phyloP scores from a whole-genome alignment of 2,329 filamentous ascomycete genomes.

The Cladosporium sphaerospermum region DNA sequence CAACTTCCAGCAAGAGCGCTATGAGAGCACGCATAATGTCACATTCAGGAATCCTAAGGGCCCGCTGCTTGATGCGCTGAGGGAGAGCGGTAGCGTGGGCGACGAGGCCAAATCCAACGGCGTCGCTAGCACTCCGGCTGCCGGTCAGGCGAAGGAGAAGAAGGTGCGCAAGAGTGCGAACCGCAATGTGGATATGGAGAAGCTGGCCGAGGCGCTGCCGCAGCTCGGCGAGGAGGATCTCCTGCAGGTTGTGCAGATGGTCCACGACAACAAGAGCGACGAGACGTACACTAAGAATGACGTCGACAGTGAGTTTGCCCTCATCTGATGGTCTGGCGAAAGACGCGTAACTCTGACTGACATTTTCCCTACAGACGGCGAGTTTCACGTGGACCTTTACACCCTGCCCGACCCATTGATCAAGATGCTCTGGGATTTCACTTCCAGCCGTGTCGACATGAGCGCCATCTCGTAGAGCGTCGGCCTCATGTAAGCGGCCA shows the following conservation, averaged over 20 bases:
- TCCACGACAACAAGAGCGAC: constrained; percentile 91
- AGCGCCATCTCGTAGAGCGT: constrained; percentile 8
- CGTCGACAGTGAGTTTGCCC: constrained; percentile 67
- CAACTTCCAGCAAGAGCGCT: constrained; percentile 76
- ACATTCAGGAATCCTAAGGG: constrained; percentile 90
- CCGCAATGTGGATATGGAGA: constrained; percentile 76
- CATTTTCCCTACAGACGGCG: constrained; percentile 58
- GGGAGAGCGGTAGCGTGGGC: constrained; percentile 72
- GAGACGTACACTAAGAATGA: constrained; percentile 98
- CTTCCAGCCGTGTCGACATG: constrained; percentile 35
- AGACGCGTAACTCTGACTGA: neutral
- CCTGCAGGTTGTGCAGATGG: constrained; percentile 91
- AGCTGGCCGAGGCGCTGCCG: constrained; percentile 84
- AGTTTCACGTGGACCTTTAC: constrained; percentile 97
- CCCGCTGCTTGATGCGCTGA: constrained; percentile 69
- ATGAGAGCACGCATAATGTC: constrained; percentile 75
- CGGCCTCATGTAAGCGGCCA: neutral
- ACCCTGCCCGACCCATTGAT: constrained; percentile 86
- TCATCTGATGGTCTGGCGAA: neutral
- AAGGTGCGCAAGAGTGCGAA: constrained; percentile 57
- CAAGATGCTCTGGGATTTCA: constrained; percentile 94
- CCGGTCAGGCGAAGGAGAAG: constrained; percentile 42
- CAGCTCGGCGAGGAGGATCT: constrained; percentile 90
- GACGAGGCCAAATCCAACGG: constrained; percentile 46
- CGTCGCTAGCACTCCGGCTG: constrained; percentile 51